These are phyloP conservation scores for Peronospora tabacina DNA, from an alignment of 352 stramenopile genomes.

Conservation along the genomic window DNA sequence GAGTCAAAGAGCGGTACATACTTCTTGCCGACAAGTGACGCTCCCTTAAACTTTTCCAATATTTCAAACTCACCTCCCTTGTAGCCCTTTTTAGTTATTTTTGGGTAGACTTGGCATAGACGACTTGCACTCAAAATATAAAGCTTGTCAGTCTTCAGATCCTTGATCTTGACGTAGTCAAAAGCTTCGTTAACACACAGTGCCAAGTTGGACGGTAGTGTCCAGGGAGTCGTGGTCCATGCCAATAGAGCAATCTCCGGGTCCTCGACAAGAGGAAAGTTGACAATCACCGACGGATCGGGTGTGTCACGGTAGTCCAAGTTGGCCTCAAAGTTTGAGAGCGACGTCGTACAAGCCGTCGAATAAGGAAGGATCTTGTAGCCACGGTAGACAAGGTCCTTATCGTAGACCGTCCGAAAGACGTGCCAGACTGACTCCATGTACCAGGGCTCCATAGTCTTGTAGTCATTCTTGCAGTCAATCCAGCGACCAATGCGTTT, in stretches of 20 bases:
- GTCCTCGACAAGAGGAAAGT: constrained; percentile 91
- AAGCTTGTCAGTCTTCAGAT: constrained; percentile 84
- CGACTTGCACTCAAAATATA: constrained; percentile 93
- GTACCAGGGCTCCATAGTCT: constrained; percentile 99
- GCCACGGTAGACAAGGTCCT: constrained; percentile 97
- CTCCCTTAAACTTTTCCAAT: constrained; percentile 87
- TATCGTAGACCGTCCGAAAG: constrained; percentile 97
- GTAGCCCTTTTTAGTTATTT: constrained; percentile 96
- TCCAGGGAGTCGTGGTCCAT: constrained; percentile 99
- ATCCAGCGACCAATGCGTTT: constrained; percentile 98
- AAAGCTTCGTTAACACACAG: constrained; percentile 96
- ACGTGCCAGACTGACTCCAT: constrained; percentile 99
- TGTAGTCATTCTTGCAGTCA: constrained; percentile 99
- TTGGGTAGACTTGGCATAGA: constrained; percentile 94
- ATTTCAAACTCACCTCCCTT: constrained; percentile 91
- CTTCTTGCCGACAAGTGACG: constrained; percentile 90
- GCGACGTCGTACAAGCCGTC: constrained; percentile 94
- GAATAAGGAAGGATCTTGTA: constrained; percentile 99
- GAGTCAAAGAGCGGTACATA: constrained; percentile 97
- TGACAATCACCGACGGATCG: constrained; percentile 96
- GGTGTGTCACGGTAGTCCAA: constrained; percentile 98
- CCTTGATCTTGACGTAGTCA: constrained; percentile 97
- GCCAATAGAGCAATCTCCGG: constrained; percentile 85
- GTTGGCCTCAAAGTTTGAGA: constrained; percentile 99
- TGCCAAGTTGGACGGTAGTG: constrained; percentile 96